Evolutionary conservation across 768 basidiomycete genomes (phyloP), one percentile per base, ranked within the genome.

Genomic region (Erythrobasidium yunnanense): DNA sequence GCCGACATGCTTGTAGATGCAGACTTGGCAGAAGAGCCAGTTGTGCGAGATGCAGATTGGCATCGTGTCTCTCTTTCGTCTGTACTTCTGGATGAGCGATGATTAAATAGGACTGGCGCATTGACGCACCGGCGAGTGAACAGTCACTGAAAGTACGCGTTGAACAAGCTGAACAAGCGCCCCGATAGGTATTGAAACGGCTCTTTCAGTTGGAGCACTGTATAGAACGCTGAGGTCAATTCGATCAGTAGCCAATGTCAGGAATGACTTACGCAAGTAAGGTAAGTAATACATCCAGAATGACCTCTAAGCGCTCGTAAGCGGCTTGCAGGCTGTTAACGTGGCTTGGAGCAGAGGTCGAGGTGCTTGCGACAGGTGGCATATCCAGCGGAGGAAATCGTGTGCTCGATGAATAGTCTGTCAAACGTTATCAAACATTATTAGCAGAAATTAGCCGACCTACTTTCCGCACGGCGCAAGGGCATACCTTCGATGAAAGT

Each of bases 121-220:
- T n/a, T 11, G 38, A 42, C 38, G n/a, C n/a, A 42, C 25, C 22
- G 56, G 56, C 56, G 56, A 58, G 47, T 58, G 34, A 4, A 46
- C 25, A 2, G 56, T 63, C 22, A 66, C 45, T 23, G 25, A 7
- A 7, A 66, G 22, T 13, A 66, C 22, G 4, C 56, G 33, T 17
- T 66, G 47, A 32, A 34, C 32, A 6, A 66, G 62, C 20, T 30
- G 29, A 22, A 66, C 45, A 1, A 66, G 25, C 7, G 45, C 13
- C 3, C 29, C 55, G 5, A 66, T n/a, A 25, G 66, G 66, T 20
- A 66, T 45, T 11, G 66, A 56, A 8, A 66, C 66, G 18, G 66
- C 55, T 15, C 66, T 22, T 35, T 66, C 66, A 17, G 66, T 57
- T 4, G 66, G 23, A 15, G 63, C n/a, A 8, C 66, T 66, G 34